Conservation (phyloP, 371 early-diverging fungal species). For the Mortierella sp. region DNA sequence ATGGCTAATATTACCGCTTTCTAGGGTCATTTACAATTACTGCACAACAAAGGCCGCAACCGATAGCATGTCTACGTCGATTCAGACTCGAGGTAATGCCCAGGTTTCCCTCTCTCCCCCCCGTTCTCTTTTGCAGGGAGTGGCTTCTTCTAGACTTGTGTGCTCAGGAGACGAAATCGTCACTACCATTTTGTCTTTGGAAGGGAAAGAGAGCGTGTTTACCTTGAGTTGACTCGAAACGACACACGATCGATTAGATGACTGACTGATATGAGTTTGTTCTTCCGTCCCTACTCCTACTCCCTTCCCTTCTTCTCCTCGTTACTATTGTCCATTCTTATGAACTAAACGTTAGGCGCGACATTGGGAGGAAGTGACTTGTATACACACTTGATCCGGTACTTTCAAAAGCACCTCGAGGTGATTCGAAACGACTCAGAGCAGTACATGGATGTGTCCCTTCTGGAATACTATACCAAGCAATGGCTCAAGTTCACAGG, state of each 20-base stretch:
- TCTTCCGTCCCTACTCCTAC: too few species aligned
- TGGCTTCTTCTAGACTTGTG: too few species aligned
- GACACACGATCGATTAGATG: too few species aligned
- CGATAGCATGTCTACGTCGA: constrained; percentile 42
- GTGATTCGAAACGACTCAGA: constrained; percentile 63
- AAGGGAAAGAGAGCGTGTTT: too few species aligned
- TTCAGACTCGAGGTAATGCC: constrained; percentile 48
- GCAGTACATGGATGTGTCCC: constrained; percentile 77
- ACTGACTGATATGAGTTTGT: too few species aligned
- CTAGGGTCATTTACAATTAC: constrained; percentile 86
- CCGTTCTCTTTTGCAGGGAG: too few species aligned
- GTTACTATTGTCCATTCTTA: background rate
- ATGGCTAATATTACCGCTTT: background rate
- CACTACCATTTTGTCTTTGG: too few species aligned
- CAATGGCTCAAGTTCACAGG: constrained; percentile 92
- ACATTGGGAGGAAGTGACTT: constrained; percentile 89
- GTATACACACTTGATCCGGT: constrained; percentile 78
- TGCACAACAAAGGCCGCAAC: constrained; percentile 62
- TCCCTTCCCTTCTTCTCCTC: too few species aligned
- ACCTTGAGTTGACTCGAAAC: too few species aligned
- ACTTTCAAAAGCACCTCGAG: constrained; percentile 78
- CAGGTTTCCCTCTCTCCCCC: too few species aligned
- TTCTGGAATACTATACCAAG: constrained; percentile 87
- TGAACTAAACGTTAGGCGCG: constrained; percentile 64
- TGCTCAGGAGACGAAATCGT: too few species aligned